A percentile compares a stretch with the other conserved stretches of the same genome.
Evolutionary conservation across 768 basidiomycete genomes (phyloP).

Genomic region (Lactarius quietus): DNA sequence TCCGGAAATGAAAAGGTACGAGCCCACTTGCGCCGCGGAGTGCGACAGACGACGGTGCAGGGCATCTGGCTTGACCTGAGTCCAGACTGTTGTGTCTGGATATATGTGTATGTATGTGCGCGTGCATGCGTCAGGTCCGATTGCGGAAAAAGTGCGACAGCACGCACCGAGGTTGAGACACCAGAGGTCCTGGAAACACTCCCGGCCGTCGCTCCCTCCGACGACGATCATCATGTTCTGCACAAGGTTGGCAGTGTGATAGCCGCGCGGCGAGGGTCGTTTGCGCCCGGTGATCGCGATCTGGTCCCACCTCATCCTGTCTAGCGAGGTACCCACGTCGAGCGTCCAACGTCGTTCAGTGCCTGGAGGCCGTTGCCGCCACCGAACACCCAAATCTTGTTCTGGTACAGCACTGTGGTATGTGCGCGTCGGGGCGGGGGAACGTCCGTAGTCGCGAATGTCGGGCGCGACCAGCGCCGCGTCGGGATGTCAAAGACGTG

Average conservation of each 20-base stretch:
- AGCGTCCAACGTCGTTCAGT: slow-evolving; percentile 89
- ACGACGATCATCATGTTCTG: slow-evolving; percentile 83
- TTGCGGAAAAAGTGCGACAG: not conserved
- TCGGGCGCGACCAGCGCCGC: slow-evolving; percentile 60
- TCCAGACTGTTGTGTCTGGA: slow-evolving; percentile 36
- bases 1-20: slow-evolving; percentile 84
- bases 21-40: slow-evolving; percentile 85
- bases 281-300: slow-evolving; percentile 52
- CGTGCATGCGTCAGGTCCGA: not conserved
- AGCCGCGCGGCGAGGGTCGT: slow-evolving; percentile 65
- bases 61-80: slow-evolving; percentile 40
- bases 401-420: slow-evolving; percentile 69
- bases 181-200: slow-evolving; percentile 88
- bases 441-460: slow-evolving; percentile 26
- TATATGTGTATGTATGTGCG: too few species aligned
- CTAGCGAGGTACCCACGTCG: slow-evolving; percentile 49
- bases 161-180: slow-evolving; percentile 76
- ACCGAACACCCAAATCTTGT: slow-evolving; percentile 82
- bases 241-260: slow-evolving; percentile 87
- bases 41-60: slow-evolving; percentile 72
- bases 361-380: slow-evolving; percentile 94
- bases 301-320: slow-evolving; percentile 55
- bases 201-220: slow-evolving; percentile 88
- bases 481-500: slow-evolving; percentile 78
- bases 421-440: slow-evolving; percentile 75